Evolutionary conservation across 2,329 filamentous ascomycete species (phyloP), one percentile per base, ranked within the genome.

Genomic region (Simplicillium sp.): DNA sequence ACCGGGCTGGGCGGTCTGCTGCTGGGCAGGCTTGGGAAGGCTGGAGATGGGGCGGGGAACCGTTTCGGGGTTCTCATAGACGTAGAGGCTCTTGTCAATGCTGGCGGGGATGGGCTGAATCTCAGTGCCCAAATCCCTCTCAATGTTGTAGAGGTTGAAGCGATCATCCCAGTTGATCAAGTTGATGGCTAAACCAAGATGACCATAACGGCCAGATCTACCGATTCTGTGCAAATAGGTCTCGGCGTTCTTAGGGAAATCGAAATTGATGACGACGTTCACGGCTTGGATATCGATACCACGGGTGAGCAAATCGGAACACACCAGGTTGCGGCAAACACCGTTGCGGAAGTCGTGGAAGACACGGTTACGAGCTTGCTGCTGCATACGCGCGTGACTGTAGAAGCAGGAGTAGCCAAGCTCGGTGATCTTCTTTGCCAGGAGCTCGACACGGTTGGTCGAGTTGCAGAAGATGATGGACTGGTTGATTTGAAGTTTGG

Each of bases 381-480:
- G 92, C 36, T 92, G 80, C 92, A 98, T 98, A 58, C 89, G 88
- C 39, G 92, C 92, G 63, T 98, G 92, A 52, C 90, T 97, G 70
- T 98, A 98, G 70, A 97, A 98, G 70, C 92, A 98, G 1, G 92
- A 98, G 67, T 98, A 98, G 49, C 92, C 92, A 49, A 98, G 79
- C 63, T 98, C 94, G 37, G 94, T 98, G 57, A 98, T 98, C 66
- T 98, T 98, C 75, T 98, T 98, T 38, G 92, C 92, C 18, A 98
- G 77, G 40, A 98, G 75, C 66, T 98, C 92, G 46, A 98, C 92
- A 50, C 92, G 87, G 64, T 97, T 97, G 40, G 92, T 98, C 33
- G 92, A 98, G 67, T 98, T 98, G 70, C 92, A 98, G 71, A 98
- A 98, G 61, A 98, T 98, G 69, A 98, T 98, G 47, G 94, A 98